phyloP scores from a whole-genome alignment of 2,329 filamentous ascomycete genomes.

The Leptographium lundbergii region DNA sequence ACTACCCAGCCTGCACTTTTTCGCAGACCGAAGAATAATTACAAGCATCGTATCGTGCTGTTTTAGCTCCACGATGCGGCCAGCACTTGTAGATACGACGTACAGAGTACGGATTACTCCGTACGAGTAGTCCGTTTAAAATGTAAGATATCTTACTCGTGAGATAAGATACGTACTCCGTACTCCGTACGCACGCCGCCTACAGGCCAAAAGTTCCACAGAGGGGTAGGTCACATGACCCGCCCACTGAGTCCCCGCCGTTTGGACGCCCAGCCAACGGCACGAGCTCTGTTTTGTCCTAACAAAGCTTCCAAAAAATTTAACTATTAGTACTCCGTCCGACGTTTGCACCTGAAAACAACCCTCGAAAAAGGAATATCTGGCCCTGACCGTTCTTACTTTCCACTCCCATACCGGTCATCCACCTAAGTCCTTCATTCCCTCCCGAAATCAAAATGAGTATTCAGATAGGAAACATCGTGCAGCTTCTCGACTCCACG shows the following conservation, averaged over 20 bases:
- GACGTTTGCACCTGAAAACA: neutral
- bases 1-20: no score
- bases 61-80: no score
- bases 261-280: constrained; percentile 8
- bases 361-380: neutral
- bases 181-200: no score
- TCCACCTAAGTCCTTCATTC: neutral
- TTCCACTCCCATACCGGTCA: neutral
- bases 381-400: neutral
- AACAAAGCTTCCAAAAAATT: neutral
- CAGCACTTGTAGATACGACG: no score
- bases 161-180: no score
- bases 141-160: no score
- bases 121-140: no score
- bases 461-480: constrained; percentile 47
- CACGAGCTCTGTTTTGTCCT: neutral
- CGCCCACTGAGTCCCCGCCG: neutral
- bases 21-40: no score
- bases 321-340: neutral
- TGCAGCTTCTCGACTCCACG: constrained; percentile 80
- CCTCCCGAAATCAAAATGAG: constrained; percentile 31
- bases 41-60: no score
- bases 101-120: no score
- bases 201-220: neutral
- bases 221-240: neutral